Evolutionary conservation across 768 basidiomycete species (phyloP).

Genomic region (Russula dissimulans): DNA sequence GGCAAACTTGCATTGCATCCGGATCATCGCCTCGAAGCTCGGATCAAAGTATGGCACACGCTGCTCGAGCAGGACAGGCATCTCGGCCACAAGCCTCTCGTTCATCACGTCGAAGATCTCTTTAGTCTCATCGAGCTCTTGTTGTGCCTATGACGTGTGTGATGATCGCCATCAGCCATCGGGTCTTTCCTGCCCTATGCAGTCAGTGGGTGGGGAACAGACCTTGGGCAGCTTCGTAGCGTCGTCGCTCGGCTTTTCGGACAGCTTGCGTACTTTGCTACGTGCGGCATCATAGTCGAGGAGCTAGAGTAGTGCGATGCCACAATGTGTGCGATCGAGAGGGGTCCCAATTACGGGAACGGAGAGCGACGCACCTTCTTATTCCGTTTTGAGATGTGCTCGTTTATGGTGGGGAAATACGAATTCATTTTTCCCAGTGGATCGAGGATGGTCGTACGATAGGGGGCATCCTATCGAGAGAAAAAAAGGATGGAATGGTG

Average conservation of each 20-base stretch:
- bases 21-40: constrained; percentile 97
- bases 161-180: background rate
- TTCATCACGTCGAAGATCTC: constrained; percentile 93
- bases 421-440: constrained; percentile 95
- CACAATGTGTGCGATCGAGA: constrained; percentile 12
- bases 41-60: constrained; percentile 98
- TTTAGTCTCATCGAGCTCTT: constrained; percentile 91
- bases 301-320: constrained; percentile 41
- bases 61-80: constrained; percentile 88
- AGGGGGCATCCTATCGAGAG: constrained; percentile 71
- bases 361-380: constrained; percentile 65
- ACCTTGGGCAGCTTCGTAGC: constrained; percentile 83
- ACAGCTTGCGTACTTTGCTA: constrained; percentile 78
- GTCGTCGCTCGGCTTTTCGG: constrained; percentile 91
- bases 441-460: constrained; percentile 89
- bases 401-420: constrained; percentile 89
- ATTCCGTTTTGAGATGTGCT: constrained; percentile 87
- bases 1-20: constrained; percentile 95
- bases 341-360: background rate
- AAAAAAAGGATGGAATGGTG: background rate
- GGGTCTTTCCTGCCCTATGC: background rate
- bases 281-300: constrained; percentile 93
- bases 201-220: constrained; percentile 23
- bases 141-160: constrained; percentile 57
- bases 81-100: constrained; percentile 80